Evolutionary conservation across 306 rosid genomes (phyloP), one percentile per base, ranked within the genome.

Genomic region (Astragalus membranaceus): DNA sequence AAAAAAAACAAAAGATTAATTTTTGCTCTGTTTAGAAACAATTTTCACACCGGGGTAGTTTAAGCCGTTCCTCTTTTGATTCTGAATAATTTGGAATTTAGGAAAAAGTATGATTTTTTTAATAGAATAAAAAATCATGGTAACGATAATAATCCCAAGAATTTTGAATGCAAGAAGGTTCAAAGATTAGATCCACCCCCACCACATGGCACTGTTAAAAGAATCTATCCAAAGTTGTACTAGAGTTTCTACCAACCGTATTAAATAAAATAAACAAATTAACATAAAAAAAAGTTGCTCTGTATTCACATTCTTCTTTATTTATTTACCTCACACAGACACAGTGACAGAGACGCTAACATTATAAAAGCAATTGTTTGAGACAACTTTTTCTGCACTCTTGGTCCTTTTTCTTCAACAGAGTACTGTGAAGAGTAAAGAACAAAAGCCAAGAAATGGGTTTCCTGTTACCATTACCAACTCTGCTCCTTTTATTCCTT

Each of bases 381-480:
- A 72, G 87, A 74, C 82, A 73, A 59, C 82, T 74, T 79, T 82
- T 78, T 44, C 78, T 51, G 70, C 89, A 82, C 71, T 30, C 69
- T 78, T 53, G 6, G 64, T 56, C 69, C 72, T 77, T 75, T 81
- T 78, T 33, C 33, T 46, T 30, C 67, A 6, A 20, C 63, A 16
- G 15, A 56, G 17, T 8, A 26, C 75, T 6, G 30, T 33, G 29
- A 23, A 6, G 42, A 32, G 52, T 15, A 13, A 70, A 78, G 84
- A 74, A 66, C 77, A 64, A 75, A 87, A 79, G 84, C 95, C 95
- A 62, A 84, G 77, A 56, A 80, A 93, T 93, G 97, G 89, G 92
- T 74, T 77, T 73, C 75, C 70, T 65, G 33, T 64, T 82, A 50
- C 73, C 41, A 29, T 64, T 82, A 50, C 73, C 36, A 29, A 47